Conservation (phyloP, 2,329 filamentous ascomycete species). For the Dothistroma septosporum region DNA sequence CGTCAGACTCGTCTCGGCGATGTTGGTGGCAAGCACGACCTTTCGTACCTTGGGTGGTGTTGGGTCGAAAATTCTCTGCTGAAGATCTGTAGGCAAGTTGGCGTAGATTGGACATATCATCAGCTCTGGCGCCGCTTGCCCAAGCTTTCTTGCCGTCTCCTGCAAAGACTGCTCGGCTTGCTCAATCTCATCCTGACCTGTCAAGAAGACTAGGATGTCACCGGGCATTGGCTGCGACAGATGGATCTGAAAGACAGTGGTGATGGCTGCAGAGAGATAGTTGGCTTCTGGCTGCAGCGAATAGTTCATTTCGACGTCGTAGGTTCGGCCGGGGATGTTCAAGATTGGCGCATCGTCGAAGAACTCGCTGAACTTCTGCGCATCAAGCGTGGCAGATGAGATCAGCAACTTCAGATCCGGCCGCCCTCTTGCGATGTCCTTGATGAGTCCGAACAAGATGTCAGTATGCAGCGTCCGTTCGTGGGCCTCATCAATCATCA, state of each 20-base stretch:
- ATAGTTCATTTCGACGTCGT: slow-evolving; percentile 88
- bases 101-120: slow-evolving; percentile 92
- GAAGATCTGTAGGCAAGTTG: slow-evolving; percentile 83
- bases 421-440: slow-evolving; percentile 77
- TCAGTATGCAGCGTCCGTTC: slow-evolving; percentile 89
- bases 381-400: slow-evolving; percentile 91
- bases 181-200: slow-evolving; percentile 94
- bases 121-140: slow-evolving; percentile 77
- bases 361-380: slow-evolving; percentile 84
- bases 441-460: slow-evolving; percentile 80
- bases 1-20: slow-evolving; percentile 91
- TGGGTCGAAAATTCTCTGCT: slow-evolving; percentile 90
- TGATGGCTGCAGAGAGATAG: slow-evolving; percentile 85
- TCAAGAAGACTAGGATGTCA: slow-evolving; percentile 91
- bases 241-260: slow-evolving; percentile 93
- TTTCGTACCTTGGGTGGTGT: slow-evolving; percentile 82
- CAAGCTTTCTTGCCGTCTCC: slow-evolving; percentile 82
- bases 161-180: slow-evolving; percentile 76
- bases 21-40: slow-evolving; percentile 91
- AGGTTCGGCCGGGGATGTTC: slow-evolving; percentile 84
- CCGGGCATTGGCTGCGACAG: slow-evolving; percentile 71
- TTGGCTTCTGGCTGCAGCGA: slow-evolving; percentile 89
- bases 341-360: slow-evolving; percentile 93
- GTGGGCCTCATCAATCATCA: slow-evolving; percentile 98
- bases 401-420: slow-evolving; percentile 88